phyloP scores from a whole-genome alignment of 345 rosid genomes.

The Salix brachista region DNA sequence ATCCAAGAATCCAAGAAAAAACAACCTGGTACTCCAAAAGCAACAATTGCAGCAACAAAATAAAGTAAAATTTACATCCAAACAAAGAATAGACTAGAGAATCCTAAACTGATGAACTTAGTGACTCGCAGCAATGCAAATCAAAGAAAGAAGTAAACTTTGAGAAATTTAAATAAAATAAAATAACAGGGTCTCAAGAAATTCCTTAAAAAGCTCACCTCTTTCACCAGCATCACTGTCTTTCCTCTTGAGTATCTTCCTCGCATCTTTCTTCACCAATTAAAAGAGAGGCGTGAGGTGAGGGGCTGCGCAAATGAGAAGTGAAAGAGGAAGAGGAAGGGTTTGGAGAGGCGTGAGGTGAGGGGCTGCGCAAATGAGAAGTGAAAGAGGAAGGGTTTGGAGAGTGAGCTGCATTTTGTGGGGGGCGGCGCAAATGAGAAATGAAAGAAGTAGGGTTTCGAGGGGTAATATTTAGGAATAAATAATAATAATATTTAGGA shows the following conservation, averaged over 20 bases:
- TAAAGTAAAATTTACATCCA: not conserved
- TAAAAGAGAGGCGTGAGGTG: too few relatives aligned
- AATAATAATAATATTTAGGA: too few relatives aligned
- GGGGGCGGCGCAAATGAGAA: too few relatives aligned
- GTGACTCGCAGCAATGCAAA: not conserved
- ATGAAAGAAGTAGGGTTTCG: too few relatives aligned
- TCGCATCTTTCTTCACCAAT: slow-evolving; percentile 52
- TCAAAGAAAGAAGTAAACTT: not conserved
- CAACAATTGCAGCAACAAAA: not conserved
- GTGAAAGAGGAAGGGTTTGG: too few relatives aligned
- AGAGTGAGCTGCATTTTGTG: too few relatives aligned
- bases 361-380: too few relatives aligned
- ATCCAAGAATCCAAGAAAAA: too few relatives aligned
- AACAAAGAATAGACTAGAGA: not conserved
- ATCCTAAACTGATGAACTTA: not conserved
- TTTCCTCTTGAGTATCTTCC: slow-evolving; percentile 84
- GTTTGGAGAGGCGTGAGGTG: too few relatives aligned
- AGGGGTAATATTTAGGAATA: too few relatives aligned
- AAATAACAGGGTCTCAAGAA: not conserved
- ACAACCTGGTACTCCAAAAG: not conserved
- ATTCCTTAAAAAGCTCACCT: slow-evolving; percentile 30
- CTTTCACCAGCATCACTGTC: slow-evolving; percentile 85
- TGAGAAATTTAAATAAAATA: not conserved
- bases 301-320: too few relatives aligned
- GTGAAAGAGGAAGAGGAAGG: too few relatives aligned